Percentiles rank a stretch among this genome's conserved stretches.
Evolutionary conservation across 371 early-diverging fungal genomes (phyloP).

Genomic region (Rhizopus stolonifer): DNA sequence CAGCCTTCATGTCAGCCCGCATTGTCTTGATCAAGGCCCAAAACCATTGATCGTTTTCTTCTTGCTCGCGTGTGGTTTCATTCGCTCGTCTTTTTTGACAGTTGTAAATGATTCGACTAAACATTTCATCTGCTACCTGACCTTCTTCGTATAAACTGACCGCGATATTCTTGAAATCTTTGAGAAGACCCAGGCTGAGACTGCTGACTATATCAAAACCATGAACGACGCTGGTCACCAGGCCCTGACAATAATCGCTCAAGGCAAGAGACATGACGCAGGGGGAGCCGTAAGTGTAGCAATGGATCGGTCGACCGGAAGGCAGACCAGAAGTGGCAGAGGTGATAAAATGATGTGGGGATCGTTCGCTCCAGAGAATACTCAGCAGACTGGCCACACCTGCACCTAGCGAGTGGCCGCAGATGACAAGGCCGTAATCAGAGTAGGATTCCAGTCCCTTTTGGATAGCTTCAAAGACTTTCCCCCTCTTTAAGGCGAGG

Average conservation of each 20-base stretch:
- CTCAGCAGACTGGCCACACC: slow-evolving; percentile 74
- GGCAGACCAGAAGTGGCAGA: slow-evolving; percentile 65
- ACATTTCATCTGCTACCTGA: slow-evolving; percentile 68
- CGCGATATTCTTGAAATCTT: slow-evolving; percentile 75
- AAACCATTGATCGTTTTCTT: slow-evolving; percentile 72
- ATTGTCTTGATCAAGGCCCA: slow-evolving; percentile 79
- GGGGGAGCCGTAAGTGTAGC: slow-evolving; percentile 76
- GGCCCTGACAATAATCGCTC: slow-evolving; percentile 62
- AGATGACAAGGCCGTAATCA: slow-evolving; percentile 74
- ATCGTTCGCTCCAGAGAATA: slow-evolving; percentile 67
- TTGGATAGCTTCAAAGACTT: slow-evolving; percentile 64
- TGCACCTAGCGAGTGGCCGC: slow-evolving; percentile 82
- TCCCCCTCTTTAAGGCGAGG: slow-evolving; percentile 61
- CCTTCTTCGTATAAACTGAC: slow-evolving; percentile 65
- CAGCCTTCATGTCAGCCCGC: slow-evolving; percentile 77
- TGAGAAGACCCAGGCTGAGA: slow-evolving; percentile 69
- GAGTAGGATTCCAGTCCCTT: slow-evolving; percentile 66
- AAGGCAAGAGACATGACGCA: slow-evolving; percentile 69
- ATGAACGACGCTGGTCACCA: slow-evolving; percentile 76
- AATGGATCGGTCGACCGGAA: slow-evolving; percentile 71
- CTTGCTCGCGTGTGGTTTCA: slow-evolving; percentile 18
- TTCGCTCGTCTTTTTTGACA: slow-evolving; percentile 28
- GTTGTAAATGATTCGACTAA: slow-evolving; percentile 57
- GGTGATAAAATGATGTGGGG: slow-evolving; percentile 60
- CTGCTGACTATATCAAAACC: slow-evolving; percentile 72